Evolutionary conservation across 495 filamentous ascomycete genomes (phyloP).

Genomic region (Evansstolkia leycettana): DNA sequence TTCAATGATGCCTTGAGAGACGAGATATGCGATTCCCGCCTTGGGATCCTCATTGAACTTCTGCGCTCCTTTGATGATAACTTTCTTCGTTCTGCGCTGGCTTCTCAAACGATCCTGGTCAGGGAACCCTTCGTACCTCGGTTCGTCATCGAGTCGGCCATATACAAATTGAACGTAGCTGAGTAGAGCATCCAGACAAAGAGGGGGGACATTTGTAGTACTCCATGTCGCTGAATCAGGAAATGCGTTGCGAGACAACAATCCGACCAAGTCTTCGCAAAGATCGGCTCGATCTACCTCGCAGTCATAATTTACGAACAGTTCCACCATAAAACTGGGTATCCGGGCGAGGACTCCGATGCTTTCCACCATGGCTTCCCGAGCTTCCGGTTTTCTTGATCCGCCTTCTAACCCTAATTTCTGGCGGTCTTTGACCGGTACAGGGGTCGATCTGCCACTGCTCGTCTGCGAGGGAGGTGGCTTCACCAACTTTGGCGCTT

Average conservation of each 20-base stretch:
- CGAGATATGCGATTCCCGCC: conserved; percentile 75
- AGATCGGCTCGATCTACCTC: conserved; percentile 85
- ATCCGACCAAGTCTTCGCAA: conserved; percentile 88
- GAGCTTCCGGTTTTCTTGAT: conserved; percentile 77
- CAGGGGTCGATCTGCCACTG: conserved; percentile 83
- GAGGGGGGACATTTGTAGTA: conserved; percentile 91
- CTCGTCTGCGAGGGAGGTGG: conserved; percentile 61
- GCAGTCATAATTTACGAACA: conserved; percentile 98
- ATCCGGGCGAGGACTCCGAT: conserved; percentile 84
- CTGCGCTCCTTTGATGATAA: conserved; percentile 74
- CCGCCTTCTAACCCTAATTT: conserved; percentile 91
- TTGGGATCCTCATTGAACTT: conserved; percentile 96
- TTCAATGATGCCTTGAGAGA: conserved; percentile 71
- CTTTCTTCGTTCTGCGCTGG: conserved; percentile 66
- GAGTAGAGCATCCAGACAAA: conserved; percentile 86
- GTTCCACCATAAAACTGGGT: conserved; percentile 84
- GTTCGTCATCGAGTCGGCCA: conserved; percentile 67
- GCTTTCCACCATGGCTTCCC: conserved; percentile 98
- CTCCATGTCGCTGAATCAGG: conserved; percentile 98
- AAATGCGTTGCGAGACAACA: conserved; percentile 87
- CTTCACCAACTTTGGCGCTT: conserved; percentile 76
- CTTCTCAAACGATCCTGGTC: conserved; percentile 49
- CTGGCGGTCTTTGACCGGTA: conserved; percentile 86
- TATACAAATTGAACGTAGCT: conserved; percentile 85
- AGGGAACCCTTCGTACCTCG: conserved; percentile 53